Evolutionary conservation across 1,139 yeast species (phyloP), one percentile per base, ranked within the genome.

Genomic region (Saccharomyces hybrid): DNA sequence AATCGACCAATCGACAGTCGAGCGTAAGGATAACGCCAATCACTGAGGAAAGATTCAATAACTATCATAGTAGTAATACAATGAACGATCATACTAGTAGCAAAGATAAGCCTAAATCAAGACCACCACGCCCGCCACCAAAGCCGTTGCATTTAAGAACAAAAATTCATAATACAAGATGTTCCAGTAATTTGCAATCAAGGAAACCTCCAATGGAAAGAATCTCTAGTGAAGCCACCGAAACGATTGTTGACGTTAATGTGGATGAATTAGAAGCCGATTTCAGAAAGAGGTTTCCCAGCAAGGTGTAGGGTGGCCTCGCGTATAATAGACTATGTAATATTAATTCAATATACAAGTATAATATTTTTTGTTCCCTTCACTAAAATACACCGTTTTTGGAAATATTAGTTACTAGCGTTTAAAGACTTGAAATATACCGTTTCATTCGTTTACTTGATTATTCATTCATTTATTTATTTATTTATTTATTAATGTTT

Each of bases 381-480:
- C 8, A 16, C 24, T 32, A 47, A 51, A 28, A 27, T 49, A 27
- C 21, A 9, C 21, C 26, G 24, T 7, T 44, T n/a, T 29, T 31
- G 42, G 42, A 31, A 4, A 24, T 4, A 24, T 24, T 28, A 14
- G 16, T 32, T n/a, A 14, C 38, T 6, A 24, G 14, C 14, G 19
- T 12, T 42, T 11, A 42, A 24, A 24, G 7, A 42, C n/a, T 42
- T 42, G 27, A 19, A 19, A 14, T 29, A 19, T 32, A 11, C n/a
- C 26, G 26, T 29, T 34, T 34, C 34, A 19, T 24, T 38, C 32
- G 16, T 46, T 47, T 27, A 21, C 49, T 16, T 24, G 14, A 38
- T 86, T 42, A 28, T 47, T 50, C 11, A 52, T 48, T 28, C 42
- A 51, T 38, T 47, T 27, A 29, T 46, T 24, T 21, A 21, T 21